Evolutionary conservation across 108 stramenopile species (phyloP), one percentile per base, ranked within the genome.

Genomic region (Nitzschia palea): DNA sequence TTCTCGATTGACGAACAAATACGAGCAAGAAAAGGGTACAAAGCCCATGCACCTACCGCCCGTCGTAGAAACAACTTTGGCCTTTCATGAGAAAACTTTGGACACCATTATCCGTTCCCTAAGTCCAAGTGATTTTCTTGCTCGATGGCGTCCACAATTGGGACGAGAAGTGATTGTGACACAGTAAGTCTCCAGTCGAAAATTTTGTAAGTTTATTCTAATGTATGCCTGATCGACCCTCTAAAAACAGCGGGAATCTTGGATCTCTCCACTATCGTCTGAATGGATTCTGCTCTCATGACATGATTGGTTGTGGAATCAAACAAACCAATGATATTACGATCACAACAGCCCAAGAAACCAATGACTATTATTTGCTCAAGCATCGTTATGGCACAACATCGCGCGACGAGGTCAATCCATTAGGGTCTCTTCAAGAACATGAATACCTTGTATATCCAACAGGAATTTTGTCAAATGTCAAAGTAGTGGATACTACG

Each of bases 401-500:
- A 20, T 4, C 47, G 22, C 47, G 47, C 8, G 22, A 10, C 8
- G 10, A 8, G 14, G 14, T 14, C 10, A 40, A 8, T 14, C 8
- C 8, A 10, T 14, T 8, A 40, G 8, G 10, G 37, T 40, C 4
- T 48, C 4, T 55, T 28, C 40, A 40, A 6, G 59, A 42, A 18
- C 18, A 30, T 14, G 29, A 66, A 28, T 68, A 76, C 44, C 42
- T 50, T 47, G 43, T 77, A 2, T 59, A 54, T 20, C 34, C 63
- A 28, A 55, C 29, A 0, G 83, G 83, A 2, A 44, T 76, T 29
- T 34, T 84, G 3, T 17, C 28, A n/a, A 43, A 79, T 61, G 59
- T 44, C 0, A 44, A 48, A 6, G 37, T 85, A 15, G 75, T 79
- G 12, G 84, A 85, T 57, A 85, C 84, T 14, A 85, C 84, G 3